A percentile compares a stretch with the other conserved stretches of the same genome.
These are phyloP conservation scores for Xylaria palmicola DNA, from an alignment of 495 filamentous ascomycete species.

Conservation along the genomic window DNA sequence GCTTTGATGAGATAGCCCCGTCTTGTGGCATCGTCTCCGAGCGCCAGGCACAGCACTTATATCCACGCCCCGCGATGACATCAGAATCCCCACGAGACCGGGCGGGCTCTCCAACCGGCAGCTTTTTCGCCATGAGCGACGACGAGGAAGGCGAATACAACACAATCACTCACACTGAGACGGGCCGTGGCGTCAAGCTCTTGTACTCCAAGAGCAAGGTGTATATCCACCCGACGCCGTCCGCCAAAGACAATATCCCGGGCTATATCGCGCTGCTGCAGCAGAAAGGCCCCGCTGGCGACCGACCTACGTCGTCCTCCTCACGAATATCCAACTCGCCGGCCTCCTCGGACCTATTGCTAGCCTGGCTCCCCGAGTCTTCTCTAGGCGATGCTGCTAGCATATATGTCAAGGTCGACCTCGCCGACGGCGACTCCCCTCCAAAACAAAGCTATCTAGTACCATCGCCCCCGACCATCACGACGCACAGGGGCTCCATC, in stretches of 20 bases:
- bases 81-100: constrained; percentile 30
- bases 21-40: not conserved
- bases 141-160: constrained; percentile 95
- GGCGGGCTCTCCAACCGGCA: constrained; percentile 72
- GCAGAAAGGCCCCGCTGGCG: constrained; percentile 64
- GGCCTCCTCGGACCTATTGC: constrained; percentile 67
- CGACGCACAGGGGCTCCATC: constrained; percentile 63
- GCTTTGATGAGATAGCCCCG: not conserved
- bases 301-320: constrained; percentile 52
- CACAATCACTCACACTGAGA: constrained; percentile 81
- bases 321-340: constrained; percentile 37
- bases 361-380: constrained; percentile 93
- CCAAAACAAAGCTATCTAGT: constrained; percentile 89
- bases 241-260: constrained; percentile 92
- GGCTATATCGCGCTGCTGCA: constrained; percentile 93
- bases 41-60: not conserved
- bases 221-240: constrained; percentile 95
- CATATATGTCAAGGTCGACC: constrained; percentile 93
- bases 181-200: constrained; percentile 88
- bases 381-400: constrained; percentile 81
- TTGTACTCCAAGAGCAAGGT: constrained; percentile 98
- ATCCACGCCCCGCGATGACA: constrained; percentile 30
- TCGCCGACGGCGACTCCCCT: constrained; percentile 73
- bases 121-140: constrained; percentile 96
- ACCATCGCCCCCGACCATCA: constrained; percentile 83